Evolutionary conservation across 768 basidiomycete genomes (phyloP), one percentile per base, ranked within the genome.

Genomic region (Mycena galopus): DNA sequence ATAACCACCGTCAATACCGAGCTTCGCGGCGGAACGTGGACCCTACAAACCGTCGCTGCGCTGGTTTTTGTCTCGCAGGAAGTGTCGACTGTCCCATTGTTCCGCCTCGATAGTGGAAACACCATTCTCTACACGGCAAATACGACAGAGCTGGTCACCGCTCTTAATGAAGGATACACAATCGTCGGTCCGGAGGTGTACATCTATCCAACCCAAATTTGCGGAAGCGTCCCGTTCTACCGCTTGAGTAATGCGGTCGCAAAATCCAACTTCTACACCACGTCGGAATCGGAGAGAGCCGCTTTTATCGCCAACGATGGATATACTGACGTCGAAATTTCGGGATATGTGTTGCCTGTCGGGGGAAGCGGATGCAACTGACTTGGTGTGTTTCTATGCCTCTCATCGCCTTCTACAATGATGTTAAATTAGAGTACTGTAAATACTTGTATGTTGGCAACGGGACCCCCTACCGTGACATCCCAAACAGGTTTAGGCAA

Each of bases 61-160:
- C 17, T 62, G 61, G 61, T 62, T 62, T 62, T 62, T 50, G 30
- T 17, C 21, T 47, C 42, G 9, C 44, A 50, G 61, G 61, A 62
- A 32, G 61, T 62, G 61, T 62, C 61, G 44, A 62, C 61, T n/a
- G 44, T 62, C 61, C 61, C 61, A 30, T 62, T 62, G 21, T 62
- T 12, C 61, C 9, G 11, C 8, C 44, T 62, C 44, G 10, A 6
- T 62, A 32, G 19, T 62, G 27, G 17, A 19, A 29, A 29, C 61
- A 19, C 29, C 30, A 17, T 50, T 50, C 21, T 62, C 44, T 62
- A 62, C 44, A 17, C 17, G 6, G 61, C 61, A 44, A 17, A 50
- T 62, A 47, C 42, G 27, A 62, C 61, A 47, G 61, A 47, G 42
- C 29, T 47, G 30, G 19, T 7, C 42, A 62, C 47, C 25, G 61